These are phyloP conservation scores for Trypanosoma mega DNA, from an alignment of 208 protist genomes.

Conservation along the genomic window DNA sequence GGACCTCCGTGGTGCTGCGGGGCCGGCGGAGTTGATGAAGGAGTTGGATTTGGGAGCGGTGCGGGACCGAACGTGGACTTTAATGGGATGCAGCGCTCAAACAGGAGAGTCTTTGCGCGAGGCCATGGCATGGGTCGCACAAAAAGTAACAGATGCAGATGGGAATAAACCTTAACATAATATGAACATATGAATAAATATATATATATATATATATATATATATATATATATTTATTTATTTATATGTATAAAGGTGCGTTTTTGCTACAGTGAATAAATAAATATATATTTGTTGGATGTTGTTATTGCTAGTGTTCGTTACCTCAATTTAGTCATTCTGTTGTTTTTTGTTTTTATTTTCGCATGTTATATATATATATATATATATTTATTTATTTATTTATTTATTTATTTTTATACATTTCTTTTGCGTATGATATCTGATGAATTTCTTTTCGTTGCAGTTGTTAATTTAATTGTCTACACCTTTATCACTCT, in stretches of 20 bases:
- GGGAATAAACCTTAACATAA: neutral
- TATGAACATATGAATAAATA: neutral
- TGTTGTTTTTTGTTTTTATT: neutral
- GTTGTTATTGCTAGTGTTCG: too few species aligned
- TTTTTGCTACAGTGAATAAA: too few species aligned
- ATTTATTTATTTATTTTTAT: constrained; percentile 4
- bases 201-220: constrained; percentile 9
- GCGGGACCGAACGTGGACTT: constrained; percentile 90
- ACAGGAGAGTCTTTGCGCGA: constrained; percentile 90
- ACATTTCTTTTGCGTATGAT: neutral
- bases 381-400: neutral
- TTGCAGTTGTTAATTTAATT: too few species aligned
- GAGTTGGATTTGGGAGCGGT: constrained; percentile 87
- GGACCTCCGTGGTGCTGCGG: constrained; percentile 87
- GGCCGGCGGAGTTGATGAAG: constrained; percentile 81
- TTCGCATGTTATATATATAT: constrained; percentile 4
- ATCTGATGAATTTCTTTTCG: neutral
- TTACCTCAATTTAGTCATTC: too few species aligned
- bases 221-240: too few species aligned
- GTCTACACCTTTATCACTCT: too few species aligned
- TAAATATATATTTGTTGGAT: too few species aligned
- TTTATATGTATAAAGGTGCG: too few species aligned
- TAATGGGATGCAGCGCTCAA: constrained; percentile 93
- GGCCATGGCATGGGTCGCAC: constrained; percentile 92
- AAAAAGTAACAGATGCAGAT: constrained; percentile 42